Percentiles rank a stretch among this genome's conserved stretches.
Evolutionary conservation across 257 asterid genomes (phyloP).

Genomic region (Salvia splendens): DNA sequence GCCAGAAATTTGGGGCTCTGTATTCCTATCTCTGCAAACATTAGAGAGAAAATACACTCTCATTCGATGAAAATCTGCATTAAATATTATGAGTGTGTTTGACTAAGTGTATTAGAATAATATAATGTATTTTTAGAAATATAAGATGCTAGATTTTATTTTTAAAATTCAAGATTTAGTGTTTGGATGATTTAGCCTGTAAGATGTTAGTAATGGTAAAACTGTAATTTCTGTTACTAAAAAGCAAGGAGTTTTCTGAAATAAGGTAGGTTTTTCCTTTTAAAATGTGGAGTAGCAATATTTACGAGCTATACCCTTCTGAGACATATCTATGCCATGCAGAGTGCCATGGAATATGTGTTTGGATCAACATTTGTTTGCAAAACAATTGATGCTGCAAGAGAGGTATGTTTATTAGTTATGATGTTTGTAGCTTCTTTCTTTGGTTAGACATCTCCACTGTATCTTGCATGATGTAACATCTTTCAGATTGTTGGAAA

Average conservation of each 20-base stretch:
- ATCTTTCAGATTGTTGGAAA: conserved; percentile 4
- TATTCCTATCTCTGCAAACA: conserved; percentile 12
- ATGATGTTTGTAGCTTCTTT: not conserved
- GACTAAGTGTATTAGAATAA: not conserved
- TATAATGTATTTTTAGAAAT: not conserved
- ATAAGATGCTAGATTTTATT: not conserved
- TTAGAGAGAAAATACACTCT: not conserved
- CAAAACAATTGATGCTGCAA: conserved; percentile 80
- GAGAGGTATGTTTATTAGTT: conserved; percentile 56
- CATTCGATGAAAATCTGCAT: conserved; percentile 1
- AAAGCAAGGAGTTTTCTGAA: not conserved
- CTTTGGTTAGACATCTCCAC: conserved; percentile 12
- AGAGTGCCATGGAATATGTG: conserved; percentile 93
- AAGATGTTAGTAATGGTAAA: not conserved
- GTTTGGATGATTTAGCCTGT: not conserved
- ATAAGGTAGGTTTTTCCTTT: conserved; percentile 1
- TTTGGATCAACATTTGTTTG: conserved; percentile 98
- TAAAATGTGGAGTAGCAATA: conserved; percentile 18
- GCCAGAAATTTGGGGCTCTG: conserved; percentile 23
- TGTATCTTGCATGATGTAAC: conserved; percentile 8
- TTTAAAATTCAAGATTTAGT: not conserved
- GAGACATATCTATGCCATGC: conserved; percentile 43
- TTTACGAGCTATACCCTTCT: conserved; percentile 28
- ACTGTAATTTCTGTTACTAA: not conserved
- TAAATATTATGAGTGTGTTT: conserved; percentile 7